Evolutionary conservation across 176 grass and related monocot genomes (phyloP).

Genomic region (Hyparrhenia diplandra): DNA sequence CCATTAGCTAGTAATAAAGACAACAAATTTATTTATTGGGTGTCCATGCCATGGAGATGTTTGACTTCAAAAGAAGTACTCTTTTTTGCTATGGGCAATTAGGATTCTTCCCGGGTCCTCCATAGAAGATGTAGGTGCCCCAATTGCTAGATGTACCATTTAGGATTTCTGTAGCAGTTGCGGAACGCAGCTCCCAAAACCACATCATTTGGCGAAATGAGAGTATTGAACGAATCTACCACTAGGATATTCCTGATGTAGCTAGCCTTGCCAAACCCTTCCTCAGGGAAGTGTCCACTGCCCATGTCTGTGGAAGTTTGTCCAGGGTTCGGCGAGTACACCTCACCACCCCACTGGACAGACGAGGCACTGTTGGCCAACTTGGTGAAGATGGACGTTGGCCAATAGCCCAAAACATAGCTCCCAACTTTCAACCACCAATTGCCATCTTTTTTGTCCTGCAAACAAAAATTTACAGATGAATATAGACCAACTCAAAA

Average conservation of each 20-base stretch:
- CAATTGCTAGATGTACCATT: slow-evolving; percentile 34
- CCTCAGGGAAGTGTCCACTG: slow-evolving; percentile 43
- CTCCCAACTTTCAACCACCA: slow-evolving; percentile 49
- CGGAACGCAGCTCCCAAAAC: not conserved
- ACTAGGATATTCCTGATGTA: slow-evolving; percentile 54
- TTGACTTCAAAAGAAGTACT: too few species aligned
- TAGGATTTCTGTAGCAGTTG: slow-evolving; percentile 40
- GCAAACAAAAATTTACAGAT: not conserved
- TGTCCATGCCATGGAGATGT: too few species aligned
- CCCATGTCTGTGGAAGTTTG: slow-evolving; percentile 51
- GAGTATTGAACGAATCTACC: slow-evolving; percentile 35
- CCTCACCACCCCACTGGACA: slow-evolving; percentile 43
- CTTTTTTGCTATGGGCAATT: too few species aligned
- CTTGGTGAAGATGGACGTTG: slow-evolving; percentile 37
- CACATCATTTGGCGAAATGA: slow-evolving; percentile 16
- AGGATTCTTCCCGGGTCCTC: slow-evolving; percentile 34
- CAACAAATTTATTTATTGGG: too few species aligned
- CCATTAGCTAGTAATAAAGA: too few species aligned
- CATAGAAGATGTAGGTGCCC: slow-evolving; percentile 42
- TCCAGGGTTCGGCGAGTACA: slow-evolving; percentile 12
- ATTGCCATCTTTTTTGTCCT: slow-evolving; percentile 43
- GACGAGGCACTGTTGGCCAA: slow-evolving; percentile 25
- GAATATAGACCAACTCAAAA: not conserved
- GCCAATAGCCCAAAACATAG: slow-evolving; percentile 45
- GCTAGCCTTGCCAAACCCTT: slow-evolving; percentile 46